These are phyloP conservation scores for Mycena crocata DNA, from an alignment of 768 basidiomycete genomes.

Conservation along the genomic window DNA sequence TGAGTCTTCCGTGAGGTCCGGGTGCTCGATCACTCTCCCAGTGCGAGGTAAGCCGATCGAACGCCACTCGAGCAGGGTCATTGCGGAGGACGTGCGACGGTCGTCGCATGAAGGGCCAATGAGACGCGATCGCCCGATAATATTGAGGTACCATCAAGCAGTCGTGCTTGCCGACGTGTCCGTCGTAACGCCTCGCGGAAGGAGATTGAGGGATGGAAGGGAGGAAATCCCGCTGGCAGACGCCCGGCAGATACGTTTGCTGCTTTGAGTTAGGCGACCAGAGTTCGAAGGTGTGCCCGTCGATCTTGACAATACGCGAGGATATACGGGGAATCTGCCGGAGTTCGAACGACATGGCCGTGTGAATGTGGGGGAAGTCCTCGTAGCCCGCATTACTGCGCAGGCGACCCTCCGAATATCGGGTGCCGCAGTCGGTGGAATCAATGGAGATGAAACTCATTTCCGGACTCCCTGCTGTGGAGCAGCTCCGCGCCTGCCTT, in stretches of 20 bases:
- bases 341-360: not conserved
- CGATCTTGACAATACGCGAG: not conserved
- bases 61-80: not conserved
- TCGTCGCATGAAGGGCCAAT: conserved; percentile 12
- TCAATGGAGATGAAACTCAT: no score
- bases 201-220: no score
- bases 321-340: not conserved
- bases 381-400: not conserved
- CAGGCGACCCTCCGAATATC: no score
- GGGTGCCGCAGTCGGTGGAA: no score
- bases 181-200: conserved; percentile 1
- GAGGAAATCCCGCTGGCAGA: not conserved
- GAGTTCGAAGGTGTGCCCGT: not conserved
- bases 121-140: not conserved
- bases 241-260: not conserved
- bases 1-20: not conserved
- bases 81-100: not conserved
- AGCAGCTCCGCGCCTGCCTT: no score
- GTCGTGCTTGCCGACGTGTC: not conserved
- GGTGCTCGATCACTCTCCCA: not conserved
- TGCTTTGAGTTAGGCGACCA: conserved; percentile 15
- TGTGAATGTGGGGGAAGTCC: not conserved
- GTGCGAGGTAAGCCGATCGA: not conserved
- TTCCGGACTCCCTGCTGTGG: no score
- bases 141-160: not conserved